Evolutionary conservation across 176 grass and related monocot species (phyloP), one percentile per base, ranked within the genome.

Genomic region (Phoenix dactylifera): DNA sequence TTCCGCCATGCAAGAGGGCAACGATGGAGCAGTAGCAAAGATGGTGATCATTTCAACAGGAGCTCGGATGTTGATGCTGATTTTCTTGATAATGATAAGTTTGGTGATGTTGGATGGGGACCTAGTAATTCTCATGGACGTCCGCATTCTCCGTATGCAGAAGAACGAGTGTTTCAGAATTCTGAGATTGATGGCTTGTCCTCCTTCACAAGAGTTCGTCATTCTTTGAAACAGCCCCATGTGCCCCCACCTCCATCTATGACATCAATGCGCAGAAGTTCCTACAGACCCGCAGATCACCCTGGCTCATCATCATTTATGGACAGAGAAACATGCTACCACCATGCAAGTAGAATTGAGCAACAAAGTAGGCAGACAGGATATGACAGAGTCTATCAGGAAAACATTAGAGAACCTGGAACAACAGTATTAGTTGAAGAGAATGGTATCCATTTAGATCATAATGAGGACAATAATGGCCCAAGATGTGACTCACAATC

Each of bases 401-500:
- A 96, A 50, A 68, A 26, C 50, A 64, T 86, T 73, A 78, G 54
- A 29, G 81, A 72, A 52, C 68, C 57, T 72, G 65, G 26, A 18
- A 52, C 53, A 65, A 51, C 44, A 55, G 4, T 48, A 49, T 55
- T 61, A 54, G 54, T 74, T 25, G 80, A 82, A 60, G 77, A 69
- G 57, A 72, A 66, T 77, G 50, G 57, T 76, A 62, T 74, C 18
- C 67, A 71, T 71, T 72, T 66, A 52, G 81, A 78, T 9, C 72
- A 85, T 69, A 76, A 58, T 73, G 77, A 63, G 63, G 78, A 80
- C 5, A 90, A 80, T 28, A 74, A 63, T 22, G 82, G 32, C 57
- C 68, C 87, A 66, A 62, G 69, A 71, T 88, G 83, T 54, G 84
- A 74, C 55, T 92, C 87, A 29, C 84, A 91, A 66, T 88, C 84